Evolutionary conservation across 139 green algal species (phyloP).

Genomic region (Haematococcus sp.): DNA sequence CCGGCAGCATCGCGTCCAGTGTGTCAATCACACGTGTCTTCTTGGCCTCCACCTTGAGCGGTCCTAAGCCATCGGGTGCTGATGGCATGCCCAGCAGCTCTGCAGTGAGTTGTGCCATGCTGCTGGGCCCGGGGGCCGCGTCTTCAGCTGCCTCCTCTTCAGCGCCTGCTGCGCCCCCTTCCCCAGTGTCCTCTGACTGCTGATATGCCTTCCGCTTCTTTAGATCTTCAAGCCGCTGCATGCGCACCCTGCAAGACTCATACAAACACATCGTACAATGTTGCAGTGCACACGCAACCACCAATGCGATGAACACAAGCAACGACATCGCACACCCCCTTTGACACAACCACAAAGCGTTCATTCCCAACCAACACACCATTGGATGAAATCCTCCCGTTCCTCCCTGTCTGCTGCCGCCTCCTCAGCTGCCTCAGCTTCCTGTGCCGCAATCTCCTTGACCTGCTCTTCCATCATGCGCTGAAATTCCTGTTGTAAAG

Average conservation of each 20-base stretch:
- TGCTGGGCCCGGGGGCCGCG: not conserved
- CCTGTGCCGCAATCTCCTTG: slow-evolving; percentile 35
- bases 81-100: too few relatives aligned
- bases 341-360: not conserved
- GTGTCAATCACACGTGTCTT: slow-evolving; percentile 23
- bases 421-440: slow-evolving; percentile 46
- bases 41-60: slow-evolving; percentile 11
- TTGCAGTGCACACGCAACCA: too few relatives aligned
- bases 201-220: not conserved
- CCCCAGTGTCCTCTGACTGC: not conserved
- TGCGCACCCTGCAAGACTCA: slow-evolving; percentile 1
- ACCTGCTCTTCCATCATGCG: slow-evolving; percentile 46
- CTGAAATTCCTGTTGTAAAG: slow-evolving; percentile 35
- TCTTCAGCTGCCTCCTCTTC: not conserved
- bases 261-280: too few relatives aligned
- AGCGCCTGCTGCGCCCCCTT: not conserved
- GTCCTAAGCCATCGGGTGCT: not conserved
- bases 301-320: too few relatives aligned
- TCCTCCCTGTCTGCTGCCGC: slow-evolving; percentile 46
- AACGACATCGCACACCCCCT: too few relatives aligned
- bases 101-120: not conserved
- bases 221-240: not conserved
- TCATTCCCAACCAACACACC: slow-evolving; percentile 31
- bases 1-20: slow-evolving; percentile 5
- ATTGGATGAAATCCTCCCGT: slow-evolving; percentile 47